Percentiles rank a stretch among this genome's conserved stretches.
phyloP scores from a whole-genome alignment of 176 grass and related monocot species.

The Rhynchospora breviuscula region DNA sequence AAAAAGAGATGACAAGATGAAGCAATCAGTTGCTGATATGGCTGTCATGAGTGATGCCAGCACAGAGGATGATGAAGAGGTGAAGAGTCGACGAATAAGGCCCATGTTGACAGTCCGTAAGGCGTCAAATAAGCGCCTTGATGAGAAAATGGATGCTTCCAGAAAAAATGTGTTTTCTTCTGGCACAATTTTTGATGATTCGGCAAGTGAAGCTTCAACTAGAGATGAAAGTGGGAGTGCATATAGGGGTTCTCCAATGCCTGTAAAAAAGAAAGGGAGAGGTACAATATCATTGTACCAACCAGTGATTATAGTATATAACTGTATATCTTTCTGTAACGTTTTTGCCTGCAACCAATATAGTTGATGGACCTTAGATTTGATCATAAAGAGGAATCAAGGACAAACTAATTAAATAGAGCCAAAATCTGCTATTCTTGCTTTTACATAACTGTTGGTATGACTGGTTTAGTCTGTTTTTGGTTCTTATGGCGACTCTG shows the following conservation, averaged over 20 bases:
- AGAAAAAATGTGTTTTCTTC: slow-evolving; percentile 31
- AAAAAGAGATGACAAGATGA: slow-evolving; percentile 26
- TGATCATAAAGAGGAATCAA: not conserved
- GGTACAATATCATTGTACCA: slow-evolving; percentile 21
- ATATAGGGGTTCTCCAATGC: slow-evolving; percentile 22
- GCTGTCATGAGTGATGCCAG: slow-evolving; percentile 50
- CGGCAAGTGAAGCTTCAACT: slow-evolving; percentile 42
- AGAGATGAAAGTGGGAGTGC: slow-evolving; percentile 30
- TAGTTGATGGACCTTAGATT: not conserved
- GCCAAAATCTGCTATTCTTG: not conserved
- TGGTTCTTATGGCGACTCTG: not conserved
- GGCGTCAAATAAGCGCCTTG: slow-evolving; percentile 39
- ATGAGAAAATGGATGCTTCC: slow-evolving; percentile 19
- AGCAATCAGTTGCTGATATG: slow-evolving; percentile 25
- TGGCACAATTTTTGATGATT: slow-evolving; percentile 31
- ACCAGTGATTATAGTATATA: slow-evolving; percentile 7
- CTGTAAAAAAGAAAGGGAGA: slow-evolving; percentile 25
- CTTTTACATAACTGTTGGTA: not conserved
- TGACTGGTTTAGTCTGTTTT: not conserved
- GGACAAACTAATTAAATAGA: not conserved
- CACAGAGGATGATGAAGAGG: slow-evolving; percentile 33
- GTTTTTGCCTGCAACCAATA: slow-evolving; percentile 4
- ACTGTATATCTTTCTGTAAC: not conserved
- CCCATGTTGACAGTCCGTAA: slow-evolving; percentile 55
- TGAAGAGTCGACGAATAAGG: slow-evolving; percentile 15